A percentile compares a stretch with the other conserved stretches of the same genome.
Conservation (phyloP, 1,139 yeast genomes). For the Suhomyces panamericanus region DNA sequence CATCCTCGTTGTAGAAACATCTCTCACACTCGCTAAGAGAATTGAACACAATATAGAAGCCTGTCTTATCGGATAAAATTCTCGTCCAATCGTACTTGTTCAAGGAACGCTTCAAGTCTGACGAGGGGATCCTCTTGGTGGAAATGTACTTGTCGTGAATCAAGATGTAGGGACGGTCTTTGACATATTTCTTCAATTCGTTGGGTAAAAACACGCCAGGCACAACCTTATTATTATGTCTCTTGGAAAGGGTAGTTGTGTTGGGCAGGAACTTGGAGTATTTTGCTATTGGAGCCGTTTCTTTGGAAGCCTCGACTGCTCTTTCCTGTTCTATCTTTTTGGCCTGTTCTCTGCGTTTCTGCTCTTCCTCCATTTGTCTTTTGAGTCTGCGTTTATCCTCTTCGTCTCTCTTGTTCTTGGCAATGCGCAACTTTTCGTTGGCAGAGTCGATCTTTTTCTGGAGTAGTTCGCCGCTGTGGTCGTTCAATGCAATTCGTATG, state of each 20-base stretch:
- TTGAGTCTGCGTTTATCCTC: conserved; percentile 29
- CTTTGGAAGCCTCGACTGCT: conserved; percentile 9
- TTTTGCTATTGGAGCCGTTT: conserved; percentile 9
- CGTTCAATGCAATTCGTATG: conserved; percentile 41
- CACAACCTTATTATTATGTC: conserved; percentile 33
- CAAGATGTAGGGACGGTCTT: conserved; percentile 56
- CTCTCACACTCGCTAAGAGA: conserved; percentile 61
- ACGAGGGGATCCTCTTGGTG: conserved; percentile 48
- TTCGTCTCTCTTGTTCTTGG: conserved; percentile 19
- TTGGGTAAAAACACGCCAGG: conserved; percentile 43
- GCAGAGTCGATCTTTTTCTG: conserved; percentile 32
- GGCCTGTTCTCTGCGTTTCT: conserved; percentile 22
- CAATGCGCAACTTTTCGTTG: conserved; percentile 29
- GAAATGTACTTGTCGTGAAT: conserved; percentile 57
- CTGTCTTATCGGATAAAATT: conserved; percentile 60
- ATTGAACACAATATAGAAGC: conserved; percentile 72
- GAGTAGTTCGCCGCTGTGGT: conserved; percentile 33
- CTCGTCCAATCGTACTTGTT: conserved; percentile 64
- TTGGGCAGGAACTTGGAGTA: conserved; percentile 26
- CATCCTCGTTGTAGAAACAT: conserved; percentile 70
- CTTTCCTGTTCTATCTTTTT: conserved; percentile 10
- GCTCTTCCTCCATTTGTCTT: conserved; percentile 24
- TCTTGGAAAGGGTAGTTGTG: conserved; percentile 37
- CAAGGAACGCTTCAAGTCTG: conserved; percentile 54
- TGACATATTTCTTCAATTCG: conserved; percentile 49